Base-by-base conservation (phyloP, 495 filamentous ascomycete genomes). In the Hyaloscypha bicolor region DNA sequence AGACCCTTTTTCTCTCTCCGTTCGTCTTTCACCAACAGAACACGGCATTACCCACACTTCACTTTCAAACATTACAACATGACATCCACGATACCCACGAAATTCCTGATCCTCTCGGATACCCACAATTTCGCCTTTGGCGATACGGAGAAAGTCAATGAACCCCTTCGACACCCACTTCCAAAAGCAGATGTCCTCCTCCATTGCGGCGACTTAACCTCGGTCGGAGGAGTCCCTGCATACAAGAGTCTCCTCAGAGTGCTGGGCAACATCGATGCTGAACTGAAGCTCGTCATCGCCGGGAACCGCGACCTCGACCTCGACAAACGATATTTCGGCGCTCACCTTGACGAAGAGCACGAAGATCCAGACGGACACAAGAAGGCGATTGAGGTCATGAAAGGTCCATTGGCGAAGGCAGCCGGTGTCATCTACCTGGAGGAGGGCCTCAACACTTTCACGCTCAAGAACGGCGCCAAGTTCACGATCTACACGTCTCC, bases 241-340 rank as follows among this genome's bases (percentile, higher is more conserved):
- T 88, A 88, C 71, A 73, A 79, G 16, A 64, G 70, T 8, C 78
- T 81, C 9, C 70, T 93, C 25, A 61, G 77, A 3, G 82, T 91
- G 72, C 78, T 95, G 16, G 72, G 74, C 19, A 69, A 61, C 0
- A 83, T 88, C 62, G 71, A 85, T 6, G 91, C 92, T 0, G 84
- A 88, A 22, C 76, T 93, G 6, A 96, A 94, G 67, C 77, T 96
- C 42, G 86, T 94, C 39, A 93, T 96, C 60, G 86, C 92, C 1
- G 92, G 92, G 0, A 94, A 94, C 74, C 92, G 94, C 76, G 91
- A 94, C 73, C 83, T 91, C 63, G 85, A 85, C 0, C 84, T 94
- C 4, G 90, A 95, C 72, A 75, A 76, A 32, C 76, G 82, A 60
- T 29, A 5, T 30, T n/a, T 48, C 42, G 64, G 53, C 9, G 42